A percentile compares a stretch with the other conserved stretches of the same genome.
Evolutionary conservation across 768 basidiomycete species (phyloP).

Genomic region (Suillus subalutaceus): DNA sequence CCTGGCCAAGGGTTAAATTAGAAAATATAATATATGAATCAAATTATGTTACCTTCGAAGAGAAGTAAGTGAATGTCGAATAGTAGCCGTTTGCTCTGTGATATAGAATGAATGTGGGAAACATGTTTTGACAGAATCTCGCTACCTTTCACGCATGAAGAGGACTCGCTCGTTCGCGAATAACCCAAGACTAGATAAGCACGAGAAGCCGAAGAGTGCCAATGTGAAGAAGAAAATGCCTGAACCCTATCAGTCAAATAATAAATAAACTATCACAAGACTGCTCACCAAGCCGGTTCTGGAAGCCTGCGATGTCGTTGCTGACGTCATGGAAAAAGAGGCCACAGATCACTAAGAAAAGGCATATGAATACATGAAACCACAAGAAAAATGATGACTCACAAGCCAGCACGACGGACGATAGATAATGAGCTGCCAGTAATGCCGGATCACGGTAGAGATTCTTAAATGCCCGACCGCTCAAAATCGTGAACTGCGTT

Average conservation of each 20-base stretch:
- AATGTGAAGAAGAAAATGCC: conserved; percentile 97
- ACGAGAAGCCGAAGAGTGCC: conserved; percentile 97
- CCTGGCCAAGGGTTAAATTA: conserved; percentile 41
- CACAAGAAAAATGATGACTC: conserved; percentile 35
- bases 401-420: conserved; percentile 84
- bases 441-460: conserved; percentile 93
- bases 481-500: conserved; percentile 93
- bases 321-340: conserved; percentile 88
- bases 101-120: background rate
- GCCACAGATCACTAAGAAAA: conserved; percentile 78
- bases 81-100: conserved; percentile 95
- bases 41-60: conserved; percentile 69
- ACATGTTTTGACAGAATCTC: background rate
- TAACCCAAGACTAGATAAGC: conserved; percentile 88
- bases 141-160: conserved; percentile 96
- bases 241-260: conserved; percentile 23
- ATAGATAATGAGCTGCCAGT: conserved; percentile 87
- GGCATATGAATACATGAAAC: conserved; percentile 11
- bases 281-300: conserved; percentile 81
- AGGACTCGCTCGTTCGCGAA: conserved; percentile 95
- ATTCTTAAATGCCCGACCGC: conserved; percentile 97
- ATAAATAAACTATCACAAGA: background rate
- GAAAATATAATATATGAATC: background rate
- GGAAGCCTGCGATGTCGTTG: conserved; percentile 96
- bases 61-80: conserved; percentile 94